Base-by-base conservation (phyloP, 495 filamentous ascomycete species). In the Penicillium longicatenatum region DNA sequence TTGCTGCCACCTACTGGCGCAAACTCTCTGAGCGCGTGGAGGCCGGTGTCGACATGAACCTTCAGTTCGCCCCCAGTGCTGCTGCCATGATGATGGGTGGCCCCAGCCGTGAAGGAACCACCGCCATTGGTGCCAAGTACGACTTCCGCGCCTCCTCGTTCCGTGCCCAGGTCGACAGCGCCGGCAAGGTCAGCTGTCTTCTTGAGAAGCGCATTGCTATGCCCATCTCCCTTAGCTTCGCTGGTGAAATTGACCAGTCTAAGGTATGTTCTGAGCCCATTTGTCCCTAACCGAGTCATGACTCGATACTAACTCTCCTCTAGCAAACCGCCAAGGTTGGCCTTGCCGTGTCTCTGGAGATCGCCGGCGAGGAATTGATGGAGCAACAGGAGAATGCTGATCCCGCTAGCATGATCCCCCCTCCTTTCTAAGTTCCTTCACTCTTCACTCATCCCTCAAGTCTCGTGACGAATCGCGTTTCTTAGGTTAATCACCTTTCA, bases 281-380 rank as follows among this genome's bases (percentile, higher is more conserved):
- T 29, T 21, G 5, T 21, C 29, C 51, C 37, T 7, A 14, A 35
- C 31, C 11, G 12, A 4, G 22, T 52, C 16, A 29, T 57, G 29
- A 49, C 47, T 49, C 37, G 24, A 57, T 56, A 49, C 60, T 67
- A 47, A 67, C 51, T 50, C 52, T 50, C 50, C 48, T 54, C 45
- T 73, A 98, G 95, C 91, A 96, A 89, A 80, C 87, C 75, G 90
- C 93, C 58, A 98, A 97, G 80, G 82, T 98, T 69, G 95, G 95
- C 57, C 81, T 99, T 57, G 92, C 90, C 51, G 90, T 99, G 54
- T 94, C 91, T 45, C 91, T 99, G 64, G 95, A 99, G 80, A 85
- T 91, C 54, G 86, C 88, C 52, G 80, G 85, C 48, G 92, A 97
- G 68, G 93, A 96, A 64, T 77, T 98, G 67, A 91, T 96, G 82